These are phyloP conservation scores for Colletotrichum sp. DNA, from an alignment of 2,329 filamentous ascomycete genomes.

Conservation along the genomic window DNA sequence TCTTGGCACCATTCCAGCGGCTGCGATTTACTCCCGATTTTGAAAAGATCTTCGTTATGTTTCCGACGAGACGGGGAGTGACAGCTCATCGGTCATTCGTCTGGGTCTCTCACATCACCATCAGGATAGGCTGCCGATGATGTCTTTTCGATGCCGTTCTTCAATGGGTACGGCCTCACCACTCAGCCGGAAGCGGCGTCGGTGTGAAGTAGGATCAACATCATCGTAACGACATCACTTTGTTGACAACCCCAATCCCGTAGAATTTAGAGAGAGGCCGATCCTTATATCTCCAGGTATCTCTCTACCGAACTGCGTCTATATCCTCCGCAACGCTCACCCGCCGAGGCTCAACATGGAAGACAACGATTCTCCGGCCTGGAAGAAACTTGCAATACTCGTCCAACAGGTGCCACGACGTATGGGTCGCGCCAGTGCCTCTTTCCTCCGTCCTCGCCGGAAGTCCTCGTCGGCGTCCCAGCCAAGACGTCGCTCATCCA, in stretches of 20 bases:
- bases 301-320: neutral
- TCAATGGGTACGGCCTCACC: neutral
- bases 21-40: neutral
- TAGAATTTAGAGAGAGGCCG: neutral
- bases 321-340: neutral
- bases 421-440: conserved; percentile 8
- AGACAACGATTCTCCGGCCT: neutral
- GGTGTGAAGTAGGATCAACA: neutral
- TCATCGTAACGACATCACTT: neutral
- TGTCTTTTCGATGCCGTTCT: neutral
- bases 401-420: neutral
- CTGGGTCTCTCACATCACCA: neutral
- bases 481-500: neutral
- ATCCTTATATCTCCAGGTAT: neutral
- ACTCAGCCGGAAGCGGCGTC: neutral
- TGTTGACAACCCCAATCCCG: neutral
- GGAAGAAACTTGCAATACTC: neutral
- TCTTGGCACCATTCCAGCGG: neutral
- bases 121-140: neutral
- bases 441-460: neutral
- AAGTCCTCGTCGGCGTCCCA: neutral
- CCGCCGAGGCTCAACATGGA: neutral
- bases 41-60: neutral
- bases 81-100: neutral
- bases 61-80: neutral